Base-by-base conservation (phyloP, 2,329 filamentous ascomycete species). In the Beauveria sp. region DNA sequence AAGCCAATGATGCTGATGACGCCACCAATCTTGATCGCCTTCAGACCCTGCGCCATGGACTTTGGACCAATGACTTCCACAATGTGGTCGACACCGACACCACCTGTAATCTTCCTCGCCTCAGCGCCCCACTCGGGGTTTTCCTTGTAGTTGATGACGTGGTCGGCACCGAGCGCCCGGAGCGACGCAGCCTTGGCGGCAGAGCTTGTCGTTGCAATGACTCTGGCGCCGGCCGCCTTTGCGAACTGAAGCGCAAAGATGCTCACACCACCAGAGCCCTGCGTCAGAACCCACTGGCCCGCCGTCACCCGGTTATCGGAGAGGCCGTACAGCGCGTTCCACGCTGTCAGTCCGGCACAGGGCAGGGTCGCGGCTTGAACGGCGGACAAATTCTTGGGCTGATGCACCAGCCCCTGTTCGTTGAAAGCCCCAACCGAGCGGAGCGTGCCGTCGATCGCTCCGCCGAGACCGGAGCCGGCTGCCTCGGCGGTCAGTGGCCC, bases 181-280 rank as follows among this genome's bases (percentile, higher is more conserved):
- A 81, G 70, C 12, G 68, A 64, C 64, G 73, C 71, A 26, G 69
- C 75, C 71, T 81, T 81, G 18, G 72, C 75, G 28, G 68, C 68
- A 7, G 77, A 77, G 24, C 73, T 74, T 0, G 79, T 81, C 3
- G 79, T 81, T 30, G 78, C 77, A 56, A 81, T 77, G 62, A 81
- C 78, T 6, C 64, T 75, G 6, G 78, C 79, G 47, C 79, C 78
- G 3, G 76, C 77, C 1, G 77, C 77, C 67, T 78, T 79, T 60
- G 79, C 79, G 64, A 81, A 79, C 73, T 81, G 86, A 16, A 89
- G 70, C 3, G 81, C 86, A 62, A 88, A 88, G 63, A 89, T 78
- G 64, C 80, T 83, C 8, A 90, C 87, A 61, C 87, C 86, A 18
- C 87, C 87, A 0, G 86, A 89, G n/a, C 87, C 87, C 72, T 89